Evolutionary conservation across 768 basidiomycete species (phyloP), one percentile per base, ranked within the genome.

Genomic region (Xerocomellus dryophilus): DNA sequence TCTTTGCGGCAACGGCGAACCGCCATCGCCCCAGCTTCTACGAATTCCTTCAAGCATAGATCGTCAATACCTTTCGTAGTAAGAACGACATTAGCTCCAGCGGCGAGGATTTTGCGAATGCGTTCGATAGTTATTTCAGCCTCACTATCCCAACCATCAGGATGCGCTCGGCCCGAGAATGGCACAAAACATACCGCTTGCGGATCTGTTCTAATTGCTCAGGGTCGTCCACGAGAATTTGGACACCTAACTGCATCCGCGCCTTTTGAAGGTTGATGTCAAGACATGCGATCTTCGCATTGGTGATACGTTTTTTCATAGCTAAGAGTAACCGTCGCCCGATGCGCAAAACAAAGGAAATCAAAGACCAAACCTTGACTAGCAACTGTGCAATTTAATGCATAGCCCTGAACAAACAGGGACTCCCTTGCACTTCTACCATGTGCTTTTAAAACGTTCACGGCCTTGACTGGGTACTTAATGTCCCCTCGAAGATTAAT

Each of bases 51-150:
- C 62, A 98, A 75, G 71, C 94, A 98, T 17, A 98, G 79, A 68
- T 99, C 97, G 65, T 99, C 97, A 62, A 98, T 99, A 35, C 97
- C 97, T 72, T 98, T 98, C 12, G 97, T 98, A 14, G 97, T 99
- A 51, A 98, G 74, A 39, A 98, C 85, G 56, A 98, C 97, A 66
- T 98, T 98, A 31, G 97, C 97, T 32, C 97, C 97, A 14, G 96
- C 81, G 5, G 87, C 93, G 56, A 99, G 78, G 63, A 98, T 95
- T 78, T 98, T 98, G 58, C 93, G 85, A 61, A 98, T 89, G 50
- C 94, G 82, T 73, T 98, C 97, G 38, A 98, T 77, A 2, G 92
- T 96, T 62, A 99, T 98, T 66, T 98, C 97, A 17, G 91, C 80
- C 75, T 99, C 97, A 57, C 95, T 96, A 59, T 17, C 25, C 42